phyloP scores from a whole-genome alignment of 1,284 basidiomycete genomes.

The Xerocomus nothofagi region DNA sequence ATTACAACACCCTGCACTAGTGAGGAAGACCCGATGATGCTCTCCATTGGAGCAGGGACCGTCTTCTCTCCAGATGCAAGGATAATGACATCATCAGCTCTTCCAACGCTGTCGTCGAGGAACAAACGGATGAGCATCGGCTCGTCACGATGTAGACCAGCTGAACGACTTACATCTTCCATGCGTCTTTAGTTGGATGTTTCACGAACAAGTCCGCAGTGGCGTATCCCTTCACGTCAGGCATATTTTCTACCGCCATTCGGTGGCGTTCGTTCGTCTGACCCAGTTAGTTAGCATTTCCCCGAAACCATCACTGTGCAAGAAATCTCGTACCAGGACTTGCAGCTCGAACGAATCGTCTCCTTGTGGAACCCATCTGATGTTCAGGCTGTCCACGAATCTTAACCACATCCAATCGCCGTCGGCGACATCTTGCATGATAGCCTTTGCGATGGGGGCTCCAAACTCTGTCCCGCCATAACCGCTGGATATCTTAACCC shows the following conservation, averaged over 20 bases:
- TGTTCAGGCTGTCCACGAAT: slow-evolving; percentile 17
- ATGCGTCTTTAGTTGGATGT: slow-evolving; percentile 32
- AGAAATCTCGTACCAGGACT: slow-evolving; percentile 27
- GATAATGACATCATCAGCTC: slow-evolving; percentile 30
- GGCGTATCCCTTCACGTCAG: slow-evolving; percentile 32
- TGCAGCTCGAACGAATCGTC: slow-evolving; percentile 36
- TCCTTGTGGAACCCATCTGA: slow-evolving; percentile 32
- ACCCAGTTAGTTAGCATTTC: not conserved
- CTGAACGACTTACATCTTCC: slow-evolving; percentile 23
- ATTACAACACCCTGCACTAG: slow-evolving; percentile 37
- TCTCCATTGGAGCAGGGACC: slow-evolving; percentile 36
- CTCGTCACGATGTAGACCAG: rapidly evolving
- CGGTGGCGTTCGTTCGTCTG: slow-evolving; percentile 11
- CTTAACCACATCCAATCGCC: slow-evolving; percentile 36
- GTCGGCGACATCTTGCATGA: slow-evolving; percentile 14
- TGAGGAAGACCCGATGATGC: slow-evolving; percentile 17
- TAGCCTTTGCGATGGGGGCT: not conserved
- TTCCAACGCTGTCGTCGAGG: slow-evolving; percentile 20
- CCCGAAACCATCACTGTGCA: rapidly evolving
- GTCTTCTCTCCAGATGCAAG: slow-evolving; percentile 35
- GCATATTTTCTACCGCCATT: slow-evolving; percentile 31
- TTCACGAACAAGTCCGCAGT: slow-evolving; percentile 33
- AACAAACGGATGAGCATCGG: not conserved
- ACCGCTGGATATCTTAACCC: slow-evolving; percentile 14
- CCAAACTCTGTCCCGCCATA: slow-evolving; percentile 35